Percentiles rank a stretch among this genome's conserved stretches.
Evolutionary conservation across 345 rosid genomes (phyloP).

Genomic region (Hirschfeldia incana): DNA sequence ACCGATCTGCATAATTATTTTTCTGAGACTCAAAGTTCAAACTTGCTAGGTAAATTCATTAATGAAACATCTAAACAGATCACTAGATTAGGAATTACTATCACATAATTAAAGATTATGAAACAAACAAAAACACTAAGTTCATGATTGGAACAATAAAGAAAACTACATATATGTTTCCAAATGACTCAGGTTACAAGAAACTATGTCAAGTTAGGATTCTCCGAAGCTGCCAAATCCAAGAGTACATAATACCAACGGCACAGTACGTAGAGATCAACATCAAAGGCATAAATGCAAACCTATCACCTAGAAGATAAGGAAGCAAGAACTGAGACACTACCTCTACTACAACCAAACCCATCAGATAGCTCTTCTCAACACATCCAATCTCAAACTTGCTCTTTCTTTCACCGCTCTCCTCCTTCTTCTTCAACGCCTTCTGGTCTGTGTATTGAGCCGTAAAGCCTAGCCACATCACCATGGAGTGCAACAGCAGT

Average conservation of each 20-base stretch:
- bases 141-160: background rate
- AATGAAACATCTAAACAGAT: background rate
- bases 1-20: no score
- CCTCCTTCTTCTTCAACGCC: constrained; percentile 11
- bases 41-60: no score
- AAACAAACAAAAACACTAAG: background rate
- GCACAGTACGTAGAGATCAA: constrained; percentile 75
- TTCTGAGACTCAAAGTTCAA: no score
- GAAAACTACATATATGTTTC: background rate
- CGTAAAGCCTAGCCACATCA: constrained; percentile 58
- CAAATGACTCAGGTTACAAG: no score
- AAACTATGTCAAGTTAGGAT: constrained; percentile 33
- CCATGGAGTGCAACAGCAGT: constrained; percentile 57
- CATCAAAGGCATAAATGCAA: constrained; percentile 78
- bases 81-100: no score
- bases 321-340: constrained; percentile 78
- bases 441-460: constrained; percentile 37
- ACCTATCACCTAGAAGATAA: constrained; percentile 59
- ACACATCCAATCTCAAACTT: constrained; percentile 52
- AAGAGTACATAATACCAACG: constrained; percentile 64
- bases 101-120: background rate
- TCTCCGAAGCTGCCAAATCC: constrained; percentile 79
- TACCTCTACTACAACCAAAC: constrained; percentile 65
- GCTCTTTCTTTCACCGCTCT: constrained; percentile 32
- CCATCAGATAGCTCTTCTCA: constrained; percentile 54